Evolutionary conservation across 2,329 filamentous ascomycete species (phyloP).

Genomic region (Rutstroemia sp.): DNA sequence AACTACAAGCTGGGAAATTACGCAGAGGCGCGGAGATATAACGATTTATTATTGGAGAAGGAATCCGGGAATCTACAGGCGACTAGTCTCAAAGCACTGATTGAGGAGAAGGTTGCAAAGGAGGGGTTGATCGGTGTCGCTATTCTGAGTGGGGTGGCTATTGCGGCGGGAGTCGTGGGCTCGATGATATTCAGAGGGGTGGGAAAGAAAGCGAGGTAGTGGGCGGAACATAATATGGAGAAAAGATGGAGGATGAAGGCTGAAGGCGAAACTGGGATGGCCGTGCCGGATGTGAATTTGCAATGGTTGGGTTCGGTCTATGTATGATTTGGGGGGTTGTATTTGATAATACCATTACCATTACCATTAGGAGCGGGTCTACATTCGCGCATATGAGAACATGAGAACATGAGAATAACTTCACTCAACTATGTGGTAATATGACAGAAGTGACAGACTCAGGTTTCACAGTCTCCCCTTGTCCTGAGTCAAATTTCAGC

Average conservation of each 20-base stretch:
- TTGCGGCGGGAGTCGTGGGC: conserved; percentile 88
- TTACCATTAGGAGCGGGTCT: conserved; percentile 16
- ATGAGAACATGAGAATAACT: neutral
- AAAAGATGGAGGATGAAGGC: neutral
- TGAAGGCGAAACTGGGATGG: neutral
- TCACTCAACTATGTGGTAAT: neutral
- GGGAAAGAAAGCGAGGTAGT: conserved; percentile 42
- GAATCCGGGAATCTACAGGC: conserved; percentile 91
- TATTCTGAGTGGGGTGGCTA: conserved; percentile 86
- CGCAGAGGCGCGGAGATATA: conserved; percentile 87
- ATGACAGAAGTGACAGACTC: neutral
- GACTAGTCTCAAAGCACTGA: conserved; percentile 73
- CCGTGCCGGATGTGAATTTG: neutral
- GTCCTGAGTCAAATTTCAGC: neutral
- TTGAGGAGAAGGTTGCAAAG: conserved; percentile 93
- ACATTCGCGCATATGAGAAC: neutral
- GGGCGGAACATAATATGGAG: conserved; percentile 1
- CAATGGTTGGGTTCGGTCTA: neutral
- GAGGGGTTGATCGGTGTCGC: conserved; percentile 92
- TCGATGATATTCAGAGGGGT: conserved; percentile 76
- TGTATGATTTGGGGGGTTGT: conserved; percentile 11
- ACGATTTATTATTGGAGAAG: conserved; percentile 83
- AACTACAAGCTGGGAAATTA: conserved; percentile 99
- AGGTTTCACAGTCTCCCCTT: too few relatives aligned
- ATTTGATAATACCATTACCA: conserved; percentile 20